Conservation (phyloP, 768 basidiomycete species). For the Mycena indigotica region DNA sequence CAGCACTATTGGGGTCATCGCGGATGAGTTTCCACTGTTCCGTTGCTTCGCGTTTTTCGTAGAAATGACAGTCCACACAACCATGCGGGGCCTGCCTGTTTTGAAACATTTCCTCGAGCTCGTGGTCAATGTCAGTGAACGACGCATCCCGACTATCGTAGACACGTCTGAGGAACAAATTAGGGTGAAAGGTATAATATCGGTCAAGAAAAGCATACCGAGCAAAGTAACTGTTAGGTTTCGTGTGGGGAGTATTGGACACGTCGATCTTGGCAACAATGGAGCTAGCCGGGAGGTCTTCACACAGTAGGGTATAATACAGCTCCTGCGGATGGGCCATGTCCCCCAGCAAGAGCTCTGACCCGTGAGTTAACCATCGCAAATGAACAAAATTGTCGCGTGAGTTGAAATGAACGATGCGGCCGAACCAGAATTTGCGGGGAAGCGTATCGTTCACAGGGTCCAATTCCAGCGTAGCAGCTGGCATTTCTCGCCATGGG, state of each 20-base stretch:
- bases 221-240: constrained; percentile 25
- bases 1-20: constrained; percentile 28
- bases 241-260: constrained; percentile 30
- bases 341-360: constrained; percentile 61
- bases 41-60: constrained; percentile 36
- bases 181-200: not conserved
- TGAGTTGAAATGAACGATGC: constrained; percentile 56
- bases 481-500: constrained; percentile 27
- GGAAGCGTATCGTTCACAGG: constrained; percentile 46
- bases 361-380: constrained; percentile 76
- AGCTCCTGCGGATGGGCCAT: constrained; percentile 66
- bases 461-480: constrained; percentile 37
- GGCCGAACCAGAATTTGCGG: constrained; percentile 75
- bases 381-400: constrained; percentile 54
- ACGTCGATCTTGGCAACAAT: constrained; percentile 55
- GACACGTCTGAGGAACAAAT: constrained; percentile 42
- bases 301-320: constrained; percentile 61
- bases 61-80: constrained; percentile 51
- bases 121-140: constrained; percentile 44
- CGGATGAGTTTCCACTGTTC: constrained; percentile 26
- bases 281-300: constrained; percentile 36
- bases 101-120: constrained; percentile 28
- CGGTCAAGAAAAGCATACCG: constrained; percentile 6
- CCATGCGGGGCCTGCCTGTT: constrained; percentile 46
- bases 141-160: constrained; percentile 50